Base-by-base conservation (phyloP, 2,329 filamentous ascomycete genomes). In the Ascochyta clinopodiicola region DNA sequence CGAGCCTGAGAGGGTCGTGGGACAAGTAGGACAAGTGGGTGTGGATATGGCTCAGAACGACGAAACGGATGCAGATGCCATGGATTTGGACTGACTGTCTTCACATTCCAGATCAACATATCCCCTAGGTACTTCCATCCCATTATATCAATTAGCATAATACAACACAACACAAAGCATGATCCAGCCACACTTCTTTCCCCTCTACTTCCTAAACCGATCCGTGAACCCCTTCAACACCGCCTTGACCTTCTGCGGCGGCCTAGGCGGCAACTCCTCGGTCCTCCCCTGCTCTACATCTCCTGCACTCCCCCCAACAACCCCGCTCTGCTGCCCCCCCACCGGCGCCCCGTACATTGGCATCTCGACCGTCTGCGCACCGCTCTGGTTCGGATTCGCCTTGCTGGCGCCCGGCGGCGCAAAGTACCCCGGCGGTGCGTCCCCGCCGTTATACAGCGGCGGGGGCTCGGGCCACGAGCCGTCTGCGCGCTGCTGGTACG, bases 1-100 rank as follows among this genome's bases (percentile, higher is more conserved):
- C 9, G 78, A 79, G 66, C 67, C 69, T 48, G 72, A 75, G 58
- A 64, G 61, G 19, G 24, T 31, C 13, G 2, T 40, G 6, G 55
- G 57, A 13, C 10, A 13, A 13, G 29, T 12, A 2, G 10, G 17
- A 17, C 17, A 32, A 9, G 25, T 27, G 9, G 25, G 9, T 27
- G 25, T 27, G 9, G 25, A 27, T 27, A 4, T 8, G 17, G 17
- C 17, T 17, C 17, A 17, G 17, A 17, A 24, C 22, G 25, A 29
- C 25, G 7, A 29, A 12, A 58, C 64, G 10, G 85, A 88, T 63
- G 77, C 78, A 1, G 87, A 90, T 69, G 86, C 83, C 13, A 91
- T 90, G 88, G 87, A 90, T 47, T 75, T 89, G 66, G 87, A 86
- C 57, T 84, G 54, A 60, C 8, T 12, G 10, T 17, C 17, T 17